Evolutionary conservation across 768 basidiomycete genomes (phyloP), one percentile per base, ranked within the genome.

Genomic region (Suillus alpinus): DNA sequence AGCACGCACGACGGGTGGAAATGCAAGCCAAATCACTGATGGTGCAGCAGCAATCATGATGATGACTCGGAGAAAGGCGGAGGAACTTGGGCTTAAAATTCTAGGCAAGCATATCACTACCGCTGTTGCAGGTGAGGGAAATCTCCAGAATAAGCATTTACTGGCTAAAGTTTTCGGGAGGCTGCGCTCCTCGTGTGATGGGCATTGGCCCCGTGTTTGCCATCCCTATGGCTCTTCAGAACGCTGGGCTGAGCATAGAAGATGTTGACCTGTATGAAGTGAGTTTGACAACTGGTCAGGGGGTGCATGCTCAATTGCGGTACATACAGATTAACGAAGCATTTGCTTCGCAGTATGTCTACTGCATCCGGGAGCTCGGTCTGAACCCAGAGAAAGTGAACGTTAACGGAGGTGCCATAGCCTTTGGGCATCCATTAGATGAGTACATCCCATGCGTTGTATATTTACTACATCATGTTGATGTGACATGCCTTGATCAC

Each of bases 321-420:
- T 7, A 12, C 37, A n/a, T 43, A 29, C 55, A 94, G 90, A 89
- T 96, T 72, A 96, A 96, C 68, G 94, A 95, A 68, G 94, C 93
- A 0, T 95, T 95, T 67, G 92, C 92, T 10, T 92, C 90, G 0
- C 90, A 91, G 76, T 90, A 83, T 60, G 83, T 89, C 0, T 92
- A 95, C 69, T 84, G 83, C 55, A 74, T 92, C 39, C 86, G 86
- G 64, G 71, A 82, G 60, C 83, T 95, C 18, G 80, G 79, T 13
- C 77, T 95, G 29, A 78, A 84, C 61, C 73, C 71, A n/a, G 77
- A 80, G 56, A 84, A 90, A 79, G 86, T 93, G 20, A 95, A 95
- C 67, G 90, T 92, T 31, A 94, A 94, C 62, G 94, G 94, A 16
- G 94, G 94, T 2, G 93, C 93, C 0, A 95, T 95, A 68, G 93